A percentile compares a stretch with the other conserved stretches of the same genome.
phyloP scores from a whole-genome alignment of 257 asterid genomes.

The Thymus mandschuricus region DNA sequence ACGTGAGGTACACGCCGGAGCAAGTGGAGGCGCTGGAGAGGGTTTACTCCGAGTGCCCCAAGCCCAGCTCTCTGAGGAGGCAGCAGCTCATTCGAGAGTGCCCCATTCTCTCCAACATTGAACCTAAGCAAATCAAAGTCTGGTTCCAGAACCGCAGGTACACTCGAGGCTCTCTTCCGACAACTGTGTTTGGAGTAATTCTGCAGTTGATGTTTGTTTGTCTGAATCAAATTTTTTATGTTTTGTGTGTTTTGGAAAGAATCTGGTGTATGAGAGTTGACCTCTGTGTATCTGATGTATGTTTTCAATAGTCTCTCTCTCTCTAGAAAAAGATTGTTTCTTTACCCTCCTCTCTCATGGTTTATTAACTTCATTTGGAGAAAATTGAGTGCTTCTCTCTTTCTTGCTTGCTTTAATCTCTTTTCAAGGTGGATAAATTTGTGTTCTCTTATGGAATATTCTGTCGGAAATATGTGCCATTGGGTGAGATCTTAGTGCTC shows the following conservation, averaged over 20 bases:
- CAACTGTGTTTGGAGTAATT: slow-evolving; percentile 12
- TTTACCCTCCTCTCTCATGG: neutral
- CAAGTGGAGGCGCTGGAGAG: slow-evolving; percentile 97
- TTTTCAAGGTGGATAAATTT: neutral
- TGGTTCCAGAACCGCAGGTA: slow-evolving; percentile 99
- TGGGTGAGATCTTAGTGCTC: slow-evolving; percentile 14
- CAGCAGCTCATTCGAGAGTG: slow-evolving; percentile 93
- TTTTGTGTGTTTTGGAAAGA: slow-evolving; percentile 3
- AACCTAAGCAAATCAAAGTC: slow-evolving; percentile 98
- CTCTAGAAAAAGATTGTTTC: neutral
- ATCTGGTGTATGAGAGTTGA: slow-evolving; percentile 25
- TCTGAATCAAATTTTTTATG: neutral
- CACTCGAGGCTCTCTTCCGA: neutral
- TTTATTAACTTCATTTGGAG: neutral
- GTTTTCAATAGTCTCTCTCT: neutral
- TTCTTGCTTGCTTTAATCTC: neutral
- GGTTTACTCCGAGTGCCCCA: slow-evolving; percentile 90
- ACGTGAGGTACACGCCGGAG: slow-evolving; percentile 95
- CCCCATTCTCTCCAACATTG: slow-evolving; percentile 85
- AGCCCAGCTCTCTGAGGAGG: slow-evolving; percentile 91
- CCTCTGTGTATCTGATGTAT: slow-evolving; percentile 18
- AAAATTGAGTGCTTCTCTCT: neutral
- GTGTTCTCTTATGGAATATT: slow-evolving; percentile 9
- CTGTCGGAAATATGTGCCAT: slow-evolving; percentile 6
- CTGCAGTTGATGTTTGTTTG: neutral